Percentiles rank a stretch among this genome's conserved stretches.
Conservation (phyloP, 257 asterid species). For the Solanum etuberosum region DNA sequence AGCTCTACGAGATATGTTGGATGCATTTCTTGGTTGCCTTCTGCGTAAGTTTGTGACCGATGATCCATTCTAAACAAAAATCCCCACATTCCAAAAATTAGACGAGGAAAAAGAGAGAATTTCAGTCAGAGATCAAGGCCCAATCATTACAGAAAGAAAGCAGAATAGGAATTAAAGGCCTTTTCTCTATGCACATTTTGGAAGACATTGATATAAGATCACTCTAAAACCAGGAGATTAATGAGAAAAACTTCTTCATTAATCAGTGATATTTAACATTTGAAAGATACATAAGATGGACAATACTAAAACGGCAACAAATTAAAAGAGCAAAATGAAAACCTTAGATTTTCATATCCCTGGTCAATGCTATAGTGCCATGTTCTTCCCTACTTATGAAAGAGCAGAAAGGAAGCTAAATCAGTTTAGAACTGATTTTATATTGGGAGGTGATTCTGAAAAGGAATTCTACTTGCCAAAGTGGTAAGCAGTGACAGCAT, state of each 20-base stretch:
- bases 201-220: background rate
- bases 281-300: background rate
- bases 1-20: conserved; percentile 33
- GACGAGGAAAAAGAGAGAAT: background rate
- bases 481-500: background rate
- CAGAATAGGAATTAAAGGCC: background rate
- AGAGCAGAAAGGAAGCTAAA: background rate
- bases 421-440: background rate
- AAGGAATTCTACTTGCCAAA: background rate
- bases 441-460: background rate
- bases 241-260: background rate
- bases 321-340: background rate
- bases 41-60: conserved; percentile 23
- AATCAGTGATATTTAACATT: background rate
- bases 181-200: background rate
- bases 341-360: background rate
- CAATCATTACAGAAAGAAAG: background rate
- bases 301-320: background rate
- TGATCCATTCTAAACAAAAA: conserved; percentile 37
- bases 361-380: background rate
- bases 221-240: background rate
- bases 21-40: conserved; percentile 32
- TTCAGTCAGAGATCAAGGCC: background rate
- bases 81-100: background rate
- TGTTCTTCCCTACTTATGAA: background rate